These are phyloP conservation scores for Sphaerulina populicola DNA, from an alignment of 2,329 filamentous ascomycete species.

Conservation along the genomic window DNA sequence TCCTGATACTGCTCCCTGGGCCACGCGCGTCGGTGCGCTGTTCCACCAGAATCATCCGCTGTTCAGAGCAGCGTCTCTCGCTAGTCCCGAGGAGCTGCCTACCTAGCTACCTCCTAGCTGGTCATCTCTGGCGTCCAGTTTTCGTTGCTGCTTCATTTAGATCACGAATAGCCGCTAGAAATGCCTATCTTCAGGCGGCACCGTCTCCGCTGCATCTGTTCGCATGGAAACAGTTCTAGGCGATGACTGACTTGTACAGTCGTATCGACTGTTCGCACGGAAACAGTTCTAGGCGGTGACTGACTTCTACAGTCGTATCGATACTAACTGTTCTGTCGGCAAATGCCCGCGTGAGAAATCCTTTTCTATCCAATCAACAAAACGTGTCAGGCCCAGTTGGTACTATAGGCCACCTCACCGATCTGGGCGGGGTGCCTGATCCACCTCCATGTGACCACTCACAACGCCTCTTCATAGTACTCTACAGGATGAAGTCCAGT, in stretches of 20 bases:
- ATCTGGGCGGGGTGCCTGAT: background rate
- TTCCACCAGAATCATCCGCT: background rate
- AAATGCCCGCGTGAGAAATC: constrained; percentile 4
- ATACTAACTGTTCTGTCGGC: background rate
- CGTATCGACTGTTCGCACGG: background rate
- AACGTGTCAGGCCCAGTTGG: too few relatives aligned
- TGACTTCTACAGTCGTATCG: background rate
- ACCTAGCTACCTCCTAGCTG: too few relatives aligned
- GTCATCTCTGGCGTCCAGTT: constrained; percentile 3
- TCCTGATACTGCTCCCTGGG: background rate
- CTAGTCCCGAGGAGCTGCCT: background rate
- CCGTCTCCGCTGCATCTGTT: too few relatives aligned
- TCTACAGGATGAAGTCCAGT: too few relatives aligned
- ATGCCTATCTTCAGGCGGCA: too few relatives aligned
- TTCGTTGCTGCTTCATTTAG: background rate
- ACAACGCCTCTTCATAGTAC: background rate
- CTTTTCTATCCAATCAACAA: background rate
- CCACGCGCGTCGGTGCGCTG: background rate
- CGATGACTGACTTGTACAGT: too few relatives aligned
- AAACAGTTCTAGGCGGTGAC: too few relatives aligned
- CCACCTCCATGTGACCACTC: background rate
- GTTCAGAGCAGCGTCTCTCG: background rate
- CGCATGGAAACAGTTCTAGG: too few relatives aligned
- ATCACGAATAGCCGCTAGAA: background rate
- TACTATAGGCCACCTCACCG: background rate